Conservation (phyloP, 106 monocot species). For the Dioscorea zingiberensis region DNA sequence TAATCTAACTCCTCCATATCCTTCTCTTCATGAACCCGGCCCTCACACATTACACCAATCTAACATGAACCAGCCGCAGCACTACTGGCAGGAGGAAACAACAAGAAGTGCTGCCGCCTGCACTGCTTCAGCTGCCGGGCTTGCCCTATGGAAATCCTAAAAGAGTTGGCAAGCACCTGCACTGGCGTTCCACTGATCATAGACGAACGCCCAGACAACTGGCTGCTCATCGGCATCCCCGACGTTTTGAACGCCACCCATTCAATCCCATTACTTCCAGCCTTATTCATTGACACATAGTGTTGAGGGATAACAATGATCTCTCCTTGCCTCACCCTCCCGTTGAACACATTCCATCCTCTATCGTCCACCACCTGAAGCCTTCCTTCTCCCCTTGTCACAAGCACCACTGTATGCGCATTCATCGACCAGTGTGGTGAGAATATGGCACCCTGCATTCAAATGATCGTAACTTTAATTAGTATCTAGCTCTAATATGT, state of each 20-base stretch:
- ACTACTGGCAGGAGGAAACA: constrained; percentile 11
- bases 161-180: constrained; percentile 23
- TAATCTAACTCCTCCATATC: no score
- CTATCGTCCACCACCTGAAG: constrained; percentile 15
- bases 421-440: constrained; percentile 23
- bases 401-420: constrained; percentile 19
- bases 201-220: constrained; percentile 21
- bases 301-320: constrained; percentile 20
- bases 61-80: no score
- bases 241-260: constrained; percentile 30
- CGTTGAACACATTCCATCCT: constrained; percentile 11
- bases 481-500: no score
- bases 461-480: no score
- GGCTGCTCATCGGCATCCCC: constrained; percentile 9
- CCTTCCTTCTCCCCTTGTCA: constrained; percentile 12
- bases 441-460: no score
- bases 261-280: constrained; percentile 19
- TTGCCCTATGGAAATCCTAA: constrained; percentile 10
- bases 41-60: no score
- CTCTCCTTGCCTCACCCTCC: constrained; percentile 15
- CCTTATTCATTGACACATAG: constrained; percentile 7
- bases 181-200: constrained; percentile 15
- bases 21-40: no score
- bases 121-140: constrained; percentile 17
- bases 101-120: constrained; percentile 14